Conservation (phyloP, 2,329 filamentous ascomycete genomes). For the Ophiognomonia clavigignenti-juglandacearum region DNA sequence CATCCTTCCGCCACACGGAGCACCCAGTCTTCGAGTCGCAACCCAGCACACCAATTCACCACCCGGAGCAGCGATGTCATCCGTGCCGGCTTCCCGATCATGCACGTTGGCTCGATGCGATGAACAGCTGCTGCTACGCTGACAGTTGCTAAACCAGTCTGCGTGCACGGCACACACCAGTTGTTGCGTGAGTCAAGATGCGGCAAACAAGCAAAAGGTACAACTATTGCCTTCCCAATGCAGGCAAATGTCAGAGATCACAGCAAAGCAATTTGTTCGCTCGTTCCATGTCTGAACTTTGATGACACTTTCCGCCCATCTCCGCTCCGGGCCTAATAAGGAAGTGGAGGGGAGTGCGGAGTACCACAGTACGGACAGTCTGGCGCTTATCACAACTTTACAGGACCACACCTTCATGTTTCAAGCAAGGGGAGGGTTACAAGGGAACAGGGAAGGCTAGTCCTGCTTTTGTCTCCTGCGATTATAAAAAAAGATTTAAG, state of each 20-base stretch:
- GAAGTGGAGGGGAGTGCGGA: too few relatives aligned
- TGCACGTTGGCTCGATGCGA: constrained; percentile 8
- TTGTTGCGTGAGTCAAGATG: too few relatives aligned
- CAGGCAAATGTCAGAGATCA: too few relatives aligned
- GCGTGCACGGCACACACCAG: too few relatives aligned
- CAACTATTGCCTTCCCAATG: too few relatives aligned
- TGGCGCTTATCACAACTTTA: too few relatives aligned
- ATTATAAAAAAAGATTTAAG: background rate
- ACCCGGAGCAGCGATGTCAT: background rate
- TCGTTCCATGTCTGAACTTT: background rate
- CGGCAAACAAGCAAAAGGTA: too few relatives aligned
- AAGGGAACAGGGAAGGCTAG: constrained; percentile 11
- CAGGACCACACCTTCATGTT: too few relatives aligned
- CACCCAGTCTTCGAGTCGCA: background rate
- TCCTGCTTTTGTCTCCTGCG: too few relatives aligned
- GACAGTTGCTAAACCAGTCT: constrained; percentile 5
- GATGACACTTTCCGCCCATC: background rate
- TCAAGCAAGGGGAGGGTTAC: background rate
- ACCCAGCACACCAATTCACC: too few relatives aligned
- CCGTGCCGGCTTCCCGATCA: constrained; percentile 8
- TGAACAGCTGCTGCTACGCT: background rate
- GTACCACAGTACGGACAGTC: too few relatives aligned
- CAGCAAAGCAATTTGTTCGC: background rate
- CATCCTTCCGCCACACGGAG: too few relatives aligned
- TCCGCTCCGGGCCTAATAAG: constrained; percentile 6